Conservation (phyloP, 176 grass and related monocot genomes). For the Triticum dicoccoides region DNA sequence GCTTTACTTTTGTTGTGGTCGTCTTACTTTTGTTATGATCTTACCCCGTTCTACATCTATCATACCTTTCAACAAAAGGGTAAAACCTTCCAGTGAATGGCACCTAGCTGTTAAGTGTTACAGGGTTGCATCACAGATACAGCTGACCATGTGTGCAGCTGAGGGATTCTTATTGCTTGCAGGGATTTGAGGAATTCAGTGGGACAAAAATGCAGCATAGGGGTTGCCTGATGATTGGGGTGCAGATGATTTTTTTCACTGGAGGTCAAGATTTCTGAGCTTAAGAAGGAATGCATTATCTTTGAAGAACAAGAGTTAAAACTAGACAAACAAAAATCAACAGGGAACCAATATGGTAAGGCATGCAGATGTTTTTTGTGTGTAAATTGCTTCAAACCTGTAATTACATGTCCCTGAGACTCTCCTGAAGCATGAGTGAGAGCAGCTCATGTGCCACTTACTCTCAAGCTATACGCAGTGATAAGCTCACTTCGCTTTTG, state of each 20-base stretch:
- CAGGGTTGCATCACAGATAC: background rate
- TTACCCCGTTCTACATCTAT: background rate
- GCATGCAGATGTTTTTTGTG: background rate
- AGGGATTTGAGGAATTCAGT: background rate
- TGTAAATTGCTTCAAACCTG: background rate
- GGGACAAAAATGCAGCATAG: too few relatives aligned
- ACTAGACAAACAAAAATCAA: background rate
- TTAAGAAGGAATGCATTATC: background rate
- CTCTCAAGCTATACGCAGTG: background rate
- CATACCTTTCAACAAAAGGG: background rate
- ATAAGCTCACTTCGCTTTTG: background rate
- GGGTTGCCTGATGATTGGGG: background rate
- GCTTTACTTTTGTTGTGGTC: too few relatives aligned
- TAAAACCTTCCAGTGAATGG: background rate
- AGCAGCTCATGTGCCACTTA: background rate
- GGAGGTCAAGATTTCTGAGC: background rate
- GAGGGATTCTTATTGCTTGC: slow-evolving; percentile 12
- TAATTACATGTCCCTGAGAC: background rate
- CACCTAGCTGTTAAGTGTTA: background rate
- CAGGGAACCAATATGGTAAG: background rate
- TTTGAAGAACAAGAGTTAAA: background rate
- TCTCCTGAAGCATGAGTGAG: background rate
- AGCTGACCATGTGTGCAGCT: background rate
- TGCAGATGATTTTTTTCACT: background rate
- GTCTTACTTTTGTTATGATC: background rate